Conservation (phyloP, 2,329 filamentous ascomycete species). For the Lasiodiplodia hormozganensis region DNA sequence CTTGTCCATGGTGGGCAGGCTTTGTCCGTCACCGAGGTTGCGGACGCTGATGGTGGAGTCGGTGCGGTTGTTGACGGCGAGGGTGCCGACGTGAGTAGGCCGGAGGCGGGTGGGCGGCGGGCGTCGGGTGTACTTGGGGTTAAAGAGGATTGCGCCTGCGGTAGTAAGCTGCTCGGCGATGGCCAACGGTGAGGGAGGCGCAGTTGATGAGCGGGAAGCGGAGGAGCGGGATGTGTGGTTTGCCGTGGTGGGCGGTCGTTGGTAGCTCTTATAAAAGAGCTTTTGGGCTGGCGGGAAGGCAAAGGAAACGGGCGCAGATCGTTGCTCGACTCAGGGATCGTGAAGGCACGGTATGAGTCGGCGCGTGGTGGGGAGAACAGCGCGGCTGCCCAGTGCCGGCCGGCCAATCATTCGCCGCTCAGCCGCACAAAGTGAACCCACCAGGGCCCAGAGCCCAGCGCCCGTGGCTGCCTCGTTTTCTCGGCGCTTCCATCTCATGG, state of each 20-base stretch:
- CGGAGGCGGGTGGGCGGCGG: constrained; percentile 54
- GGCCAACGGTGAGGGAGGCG: constrained; percentile 44
- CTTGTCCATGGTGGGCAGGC: constrained; percentile 74
- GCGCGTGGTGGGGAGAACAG: constrained; percentile 29
- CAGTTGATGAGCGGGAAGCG: constrained; percentile 35
- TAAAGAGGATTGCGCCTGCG: constrained; percentile 58
- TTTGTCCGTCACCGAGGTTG: constrained; percentile 53
- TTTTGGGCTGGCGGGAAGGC: constrained; percentile 11
- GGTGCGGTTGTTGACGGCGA: constrained; percentile 54
- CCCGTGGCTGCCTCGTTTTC: constrained; percentile 8
- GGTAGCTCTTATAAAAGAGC: constrained; percentile 25
- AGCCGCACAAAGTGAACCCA: constrained; percentile 17
- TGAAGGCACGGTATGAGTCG: constrained; percentile 18
- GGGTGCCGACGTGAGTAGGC: constrained; percentile 58
- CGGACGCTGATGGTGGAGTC: constrained; percentile 60
- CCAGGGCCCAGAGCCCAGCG: background rate
- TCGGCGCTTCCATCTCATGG: constrained; percentile 3
- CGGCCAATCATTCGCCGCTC: constrained; percentile 19
- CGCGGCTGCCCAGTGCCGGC: constrained; percentile 20
- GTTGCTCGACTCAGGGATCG: constrained; percentile 26
- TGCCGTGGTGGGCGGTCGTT: constrained; percentile 30
- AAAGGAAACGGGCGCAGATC: constrained; percentile 23
- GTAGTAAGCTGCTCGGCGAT: constrained; percentile 57
- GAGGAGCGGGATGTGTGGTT: constrained; percentile 31
- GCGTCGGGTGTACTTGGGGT: constrained; percentile 54